Conservation (phyloP, 164 flowering plant genomes). For the Chimonanthus praecox region DNA sequence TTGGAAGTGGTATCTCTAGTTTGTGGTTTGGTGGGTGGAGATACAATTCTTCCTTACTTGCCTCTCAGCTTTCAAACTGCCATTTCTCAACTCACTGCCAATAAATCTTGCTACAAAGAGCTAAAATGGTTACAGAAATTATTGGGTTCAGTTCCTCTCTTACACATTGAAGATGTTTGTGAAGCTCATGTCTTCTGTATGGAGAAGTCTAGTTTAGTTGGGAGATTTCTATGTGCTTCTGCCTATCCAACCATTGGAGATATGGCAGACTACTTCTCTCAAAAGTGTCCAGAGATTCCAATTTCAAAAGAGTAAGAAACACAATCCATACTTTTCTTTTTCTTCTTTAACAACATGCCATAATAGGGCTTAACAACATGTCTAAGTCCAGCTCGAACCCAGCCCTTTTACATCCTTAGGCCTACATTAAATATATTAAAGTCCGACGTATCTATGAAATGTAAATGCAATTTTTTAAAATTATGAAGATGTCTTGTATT, state of each 20-base stretch:
- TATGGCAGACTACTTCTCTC: conserved; percentile 10
- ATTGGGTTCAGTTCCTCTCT: conserved; percentile 34
- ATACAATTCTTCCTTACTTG: conserved; percentile 19
- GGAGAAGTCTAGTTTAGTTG: conserved; percentile 29
- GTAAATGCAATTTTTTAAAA: too few species aligned
- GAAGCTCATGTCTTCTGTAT: conserved; percentile 52
- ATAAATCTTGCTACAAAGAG: background rate
- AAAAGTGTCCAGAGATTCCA: conserved; percentile 6
- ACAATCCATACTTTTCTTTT: background rate
- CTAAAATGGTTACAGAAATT: conserved; percentile 30
- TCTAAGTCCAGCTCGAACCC: background rate
- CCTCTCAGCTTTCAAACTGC: conserved; percentile 18
- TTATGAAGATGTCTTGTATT: too few species aligned
- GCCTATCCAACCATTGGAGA: conserved; percentile 9
- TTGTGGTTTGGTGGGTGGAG: conserved; percentile 51
- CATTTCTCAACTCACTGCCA: background rate
- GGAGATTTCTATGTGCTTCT: conserved; percentile 25
- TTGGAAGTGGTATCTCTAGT: conserved; percentile 37
- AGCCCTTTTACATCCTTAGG: background rate
- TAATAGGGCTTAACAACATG: background rate
- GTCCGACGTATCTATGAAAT: too few species aligned
- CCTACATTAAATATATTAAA: background rate
- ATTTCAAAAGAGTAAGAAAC: conserved; percentile 18
- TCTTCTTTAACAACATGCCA: too few species aligned
- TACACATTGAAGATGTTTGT: conserved; percentile 45